These are phyloP conservation scores for Aspergillus neotritici DNA, from an alignment of 2,329 filamentous ascomycete genomes.

Conservation along the genomic window DNA sequence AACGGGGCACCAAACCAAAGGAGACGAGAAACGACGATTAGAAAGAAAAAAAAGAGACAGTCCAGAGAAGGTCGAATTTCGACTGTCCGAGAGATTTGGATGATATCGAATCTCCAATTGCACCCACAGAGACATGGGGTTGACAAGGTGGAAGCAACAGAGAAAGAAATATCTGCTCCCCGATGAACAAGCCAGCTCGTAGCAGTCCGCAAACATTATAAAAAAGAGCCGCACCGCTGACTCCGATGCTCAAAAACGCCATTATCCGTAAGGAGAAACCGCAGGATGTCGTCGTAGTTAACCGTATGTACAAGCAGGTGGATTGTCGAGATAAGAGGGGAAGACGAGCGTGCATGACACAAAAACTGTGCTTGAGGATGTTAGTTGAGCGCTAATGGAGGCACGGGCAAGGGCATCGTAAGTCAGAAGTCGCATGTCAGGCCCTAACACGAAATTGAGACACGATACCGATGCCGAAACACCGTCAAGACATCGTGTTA, in stretches of 20 bases:
- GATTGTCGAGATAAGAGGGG: too few relatives aligned
- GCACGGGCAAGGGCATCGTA: too few relatives aligned
- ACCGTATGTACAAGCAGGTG: too few relatives aligned
- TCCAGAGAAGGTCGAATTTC: not conserved
- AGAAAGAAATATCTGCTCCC: not conserved
- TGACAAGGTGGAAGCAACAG: not conserved
- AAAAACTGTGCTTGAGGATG: not conserved
- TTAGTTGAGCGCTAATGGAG: too few relatives aligned
- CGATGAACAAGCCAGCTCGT: too few relatives aligned
- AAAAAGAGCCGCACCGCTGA: not conserved
- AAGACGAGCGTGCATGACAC: too few relatives aligned
- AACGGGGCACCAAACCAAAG: constrained; percentile 4
- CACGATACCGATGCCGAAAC: constrained; percentile 26
- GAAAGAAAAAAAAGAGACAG: constrained; percentile 9
- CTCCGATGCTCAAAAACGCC: too few relatives aligned
- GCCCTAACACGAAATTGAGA: constrained; percentile 5
- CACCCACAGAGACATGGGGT: too few relatives aligned
- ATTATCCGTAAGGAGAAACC: not conserved
- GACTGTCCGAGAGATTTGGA: too few relatives aligned
- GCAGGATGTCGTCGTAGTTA: not conserved
- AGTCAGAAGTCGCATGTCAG: too few relatives aligned
- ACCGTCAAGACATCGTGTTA: constrained; percentile 13
- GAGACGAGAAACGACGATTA: constrained; percentile 6
- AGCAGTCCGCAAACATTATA: not conserved
- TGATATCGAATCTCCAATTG: too few relatives aligned